Evolutionary conservation across 2,329 filamentous ascomycete species (phyloP).

Genomic region (Xylaria sp.): DNA sequence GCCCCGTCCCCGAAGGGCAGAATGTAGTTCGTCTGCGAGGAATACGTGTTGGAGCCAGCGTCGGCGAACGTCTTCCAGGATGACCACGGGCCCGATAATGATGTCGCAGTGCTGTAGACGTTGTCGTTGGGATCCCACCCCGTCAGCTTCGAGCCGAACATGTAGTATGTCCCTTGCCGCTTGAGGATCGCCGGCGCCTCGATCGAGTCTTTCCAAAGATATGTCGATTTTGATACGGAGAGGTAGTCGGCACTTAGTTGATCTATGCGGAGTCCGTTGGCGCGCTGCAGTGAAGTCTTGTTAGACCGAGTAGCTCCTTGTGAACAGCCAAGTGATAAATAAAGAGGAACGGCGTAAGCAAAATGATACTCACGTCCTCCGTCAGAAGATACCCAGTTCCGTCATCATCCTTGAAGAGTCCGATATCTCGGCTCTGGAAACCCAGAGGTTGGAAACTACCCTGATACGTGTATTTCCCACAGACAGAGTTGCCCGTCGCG

Average conservation of each 20-base stretch:
- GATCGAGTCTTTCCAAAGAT: constrained; percentile 63
- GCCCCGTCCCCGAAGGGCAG: constrained; percentile 56
- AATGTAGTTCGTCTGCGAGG: constrained; percentile 69
- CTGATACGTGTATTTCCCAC: constrained; percentile 63
- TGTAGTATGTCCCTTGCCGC: constrained; percentile 67
- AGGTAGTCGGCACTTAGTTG: constrained; percentile 67
- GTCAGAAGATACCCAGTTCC: constrained; percentile 43
- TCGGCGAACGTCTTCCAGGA: constrained; percentile 68
- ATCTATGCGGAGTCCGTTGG: constrained; percentile 67
- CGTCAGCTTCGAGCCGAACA: constrained; percentile 69
- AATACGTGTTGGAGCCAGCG: constrained; percentile 65
- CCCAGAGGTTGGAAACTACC: constrained; percentile 57
- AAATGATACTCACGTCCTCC: constrained; percentile 37
- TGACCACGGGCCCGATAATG: constrained; percentile 68
- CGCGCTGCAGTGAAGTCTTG: constrained; percentile 52
- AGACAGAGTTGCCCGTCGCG: constrained; percentile 67
- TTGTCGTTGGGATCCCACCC: constrained; percentile 73
- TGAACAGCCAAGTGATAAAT: no score
- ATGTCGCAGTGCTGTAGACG: constrained; percentile 67
- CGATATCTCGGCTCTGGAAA: constrained; percentile 66
- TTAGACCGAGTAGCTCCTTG: neutral
- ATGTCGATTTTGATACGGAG: constrained; percentile 58
- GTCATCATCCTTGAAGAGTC: constrained; percentile 57
- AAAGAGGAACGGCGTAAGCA: neutral
- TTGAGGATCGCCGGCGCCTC: constrained; percentile 73